A percentile compares a stretch with the other conserved stretches of the same genome.
These are phyloP conservation scores for Zygoascus ofunaensis DNA, from an alignment of 805 yeast genomes.

Conservation along the genomic window DNA sequence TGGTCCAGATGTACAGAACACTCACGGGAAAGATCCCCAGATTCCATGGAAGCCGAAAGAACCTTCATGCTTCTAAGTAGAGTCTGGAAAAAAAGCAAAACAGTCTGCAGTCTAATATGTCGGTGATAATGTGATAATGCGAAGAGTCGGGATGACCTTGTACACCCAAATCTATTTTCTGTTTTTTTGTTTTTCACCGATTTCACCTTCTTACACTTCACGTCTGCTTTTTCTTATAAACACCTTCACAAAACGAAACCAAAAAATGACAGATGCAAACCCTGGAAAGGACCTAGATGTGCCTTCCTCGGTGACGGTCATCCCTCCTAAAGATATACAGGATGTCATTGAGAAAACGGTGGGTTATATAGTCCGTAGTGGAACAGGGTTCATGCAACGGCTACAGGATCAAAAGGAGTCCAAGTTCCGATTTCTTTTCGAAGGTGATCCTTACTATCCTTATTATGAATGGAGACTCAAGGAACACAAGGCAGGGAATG, in stretches of 20 bases:
- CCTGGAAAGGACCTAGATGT: slow-evolving; percentile 13
- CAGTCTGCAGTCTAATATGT: too few relatives aligned
- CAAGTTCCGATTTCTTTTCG: slow-evolving; percentile 56
- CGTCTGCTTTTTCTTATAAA: not conserved
- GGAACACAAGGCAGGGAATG: slow-evolving; percentile 25
- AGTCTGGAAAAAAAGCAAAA: too few relatives aligned
- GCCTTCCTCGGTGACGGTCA: slow-evolving; percentile 34
- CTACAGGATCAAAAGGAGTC: slow-evolving; percentile 37
- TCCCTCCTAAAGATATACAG: slow-evolving; percentile 44
- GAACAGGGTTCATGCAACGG: slow-evolving; percentile 52
- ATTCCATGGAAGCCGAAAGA: not conserved
- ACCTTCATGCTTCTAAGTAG: slow-evolving; percentile 1
- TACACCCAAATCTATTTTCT: not conserved
- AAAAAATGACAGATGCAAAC: not conserved
- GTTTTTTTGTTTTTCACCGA: not conserved
- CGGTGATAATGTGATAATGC: too few relatives aligned
- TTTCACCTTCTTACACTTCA: not conserved
- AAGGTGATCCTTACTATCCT: slow-evolving; percentile 44
- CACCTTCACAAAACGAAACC: not conserved
- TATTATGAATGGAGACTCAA: slow-evolving; percentile 47
- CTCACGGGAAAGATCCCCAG: not conserved
- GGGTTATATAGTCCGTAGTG: slow-evolving; percentile 59
- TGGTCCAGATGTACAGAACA: too few relatives aligned
- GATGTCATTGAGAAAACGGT: slow-evolving; percentile 63
- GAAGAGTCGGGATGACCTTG: too few relatives aligned